Percentiles rank a stretch among this genome's conserved stretches.
Conservation (phyloP, 176 grass and related monocot genomes). For the Avena insularis region DNA sequence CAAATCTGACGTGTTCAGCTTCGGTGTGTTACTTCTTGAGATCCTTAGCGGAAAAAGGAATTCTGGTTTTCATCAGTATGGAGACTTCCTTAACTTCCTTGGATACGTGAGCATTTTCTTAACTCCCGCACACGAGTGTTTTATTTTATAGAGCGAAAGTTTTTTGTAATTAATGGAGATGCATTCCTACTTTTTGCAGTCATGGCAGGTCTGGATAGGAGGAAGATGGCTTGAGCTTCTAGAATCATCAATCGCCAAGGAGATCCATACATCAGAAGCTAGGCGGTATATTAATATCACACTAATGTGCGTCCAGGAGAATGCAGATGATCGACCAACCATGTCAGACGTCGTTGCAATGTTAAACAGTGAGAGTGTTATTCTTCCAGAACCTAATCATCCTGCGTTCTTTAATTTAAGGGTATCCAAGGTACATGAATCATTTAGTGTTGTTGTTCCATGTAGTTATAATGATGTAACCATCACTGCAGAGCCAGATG, state of each 20-base stretch:
- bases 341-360: conserved; percentile 37
- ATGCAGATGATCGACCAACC: conserved; percentile 35
- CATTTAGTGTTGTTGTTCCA: background rate
- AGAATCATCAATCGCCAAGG: background rate
- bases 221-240: conserved; percentile 28
- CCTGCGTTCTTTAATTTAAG: conserved; percentile 32
- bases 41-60: conserved; percentile 28
- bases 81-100: conserved; percentile 36
- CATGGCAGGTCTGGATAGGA: conserved; percentile 31
- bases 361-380: conserved; percentile 13
- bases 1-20: too few relatives aligned
- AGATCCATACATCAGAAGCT: background rate
- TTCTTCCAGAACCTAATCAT: conserved; percentile 35
- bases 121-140: fast-evolving
- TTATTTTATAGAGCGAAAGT: background rate
- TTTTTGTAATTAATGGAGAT: too few relatives aligned
- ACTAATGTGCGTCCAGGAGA: conserved; percentile 44
- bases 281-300: conserved; percentile 33
- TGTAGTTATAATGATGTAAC: conserved; percentile 33
- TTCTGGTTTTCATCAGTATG: conserved; percentile 31
- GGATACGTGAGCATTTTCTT: conserved; percentile 35
- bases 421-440: background rate
- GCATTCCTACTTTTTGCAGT: background rate
- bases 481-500: conserved; percentile 3
- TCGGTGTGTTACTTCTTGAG: too few relatives aligned